phyloP scores from a whole-genome alignment of 1,139 yeast species.

The Pichia sp. region DNA sequence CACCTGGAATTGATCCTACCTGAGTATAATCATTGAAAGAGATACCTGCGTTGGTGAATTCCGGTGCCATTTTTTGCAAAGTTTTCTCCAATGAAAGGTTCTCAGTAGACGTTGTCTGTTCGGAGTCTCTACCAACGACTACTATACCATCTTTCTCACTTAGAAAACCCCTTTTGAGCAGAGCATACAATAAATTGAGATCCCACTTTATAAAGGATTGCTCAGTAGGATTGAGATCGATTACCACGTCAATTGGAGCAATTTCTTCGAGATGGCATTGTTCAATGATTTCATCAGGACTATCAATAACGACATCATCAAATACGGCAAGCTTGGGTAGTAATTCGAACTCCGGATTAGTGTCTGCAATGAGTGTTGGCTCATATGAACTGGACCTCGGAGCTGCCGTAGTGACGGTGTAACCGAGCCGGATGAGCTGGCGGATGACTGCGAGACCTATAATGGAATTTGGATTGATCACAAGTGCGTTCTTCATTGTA shows the following conservation, averaged over 20 bases:
- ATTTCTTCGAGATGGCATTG: neutral
- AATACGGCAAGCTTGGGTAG: neutral
- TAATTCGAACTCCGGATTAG: conserved; percentile 10
- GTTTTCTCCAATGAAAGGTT: conserved; percentile 3
- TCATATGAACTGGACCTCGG: no score
- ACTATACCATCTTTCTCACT: conserved; percentile 4
- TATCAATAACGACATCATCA: neutral
- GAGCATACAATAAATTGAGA: conserved; percentile 3
- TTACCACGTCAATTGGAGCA: conserved; percentile 2
- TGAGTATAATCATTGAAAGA: conserved; percentile 3
- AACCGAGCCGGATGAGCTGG: neutral
- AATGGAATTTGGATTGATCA: conserved; percentile 7
- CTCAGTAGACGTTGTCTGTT: conserved; percentile 1
- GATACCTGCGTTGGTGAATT: neutral
- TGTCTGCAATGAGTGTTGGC: no score
- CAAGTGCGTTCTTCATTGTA: conserved; percentile 1
- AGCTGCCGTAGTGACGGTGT: conserved; percentile 1
- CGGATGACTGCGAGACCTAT: conserved; percentile 6
- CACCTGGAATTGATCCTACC: conserved; percentile 6
- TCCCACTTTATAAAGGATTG: conserved; percentile 8
- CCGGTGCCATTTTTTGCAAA: neutral
- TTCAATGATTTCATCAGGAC: conserved; percentile 1
- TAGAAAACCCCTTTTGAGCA: neutral
- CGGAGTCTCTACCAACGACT: conserved; percentile 3
- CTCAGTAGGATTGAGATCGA: conserved; percentile 8